A percentile compares a stretch with the other conserved stretches of the same genome.
Evolutionary conservation across 192 early-diverging fungal genomes (phyloP).

Genomic region (Phlyctochytrium arcticum): DNA sequence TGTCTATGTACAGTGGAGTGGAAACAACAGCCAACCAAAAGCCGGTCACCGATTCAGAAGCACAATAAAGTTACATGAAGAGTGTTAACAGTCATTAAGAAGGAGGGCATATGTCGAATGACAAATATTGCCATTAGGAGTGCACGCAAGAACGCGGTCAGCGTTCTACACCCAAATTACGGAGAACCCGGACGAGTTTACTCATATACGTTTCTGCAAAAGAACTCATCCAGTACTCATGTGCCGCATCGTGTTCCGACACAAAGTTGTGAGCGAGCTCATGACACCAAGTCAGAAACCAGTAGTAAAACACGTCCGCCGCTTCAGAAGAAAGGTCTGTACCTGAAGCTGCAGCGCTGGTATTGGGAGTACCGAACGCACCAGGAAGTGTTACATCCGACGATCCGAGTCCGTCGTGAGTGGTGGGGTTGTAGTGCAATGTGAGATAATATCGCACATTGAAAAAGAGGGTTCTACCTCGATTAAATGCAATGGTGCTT

Average conservation of each 20-base stretch:
- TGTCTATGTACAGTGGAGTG: too few species aligned
- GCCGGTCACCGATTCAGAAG: too few species aligned
- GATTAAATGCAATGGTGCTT: slow-evolving; percentile 76
- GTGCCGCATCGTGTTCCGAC: slow-evolving; percentile 59
- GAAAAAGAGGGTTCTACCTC: slow-evolving; percentile 72
- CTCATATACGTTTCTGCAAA: slow-evolving; percentile 58
- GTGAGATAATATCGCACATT: slow-evolving; percentile 74
- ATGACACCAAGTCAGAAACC: slow-evolving; percentile 83
- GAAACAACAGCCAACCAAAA: too few species aligned
- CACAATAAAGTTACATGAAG: too few species aligned
- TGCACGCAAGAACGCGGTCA: too few species aligned
- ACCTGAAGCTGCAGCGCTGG: too few species aligned
- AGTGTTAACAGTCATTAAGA: too few species aligned
- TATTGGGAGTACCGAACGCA: neutral
- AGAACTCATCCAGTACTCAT: slow-evolving; percentile 78
- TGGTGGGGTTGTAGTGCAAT: slow-evolving; percentile 49
- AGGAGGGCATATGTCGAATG: too few species aligned
- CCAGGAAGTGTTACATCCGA: slow-evolving; percentile 13
- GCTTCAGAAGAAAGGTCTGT: slow-evolving; percentile 7
- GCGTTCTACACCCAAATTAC: slow-evolving; percentile 1
- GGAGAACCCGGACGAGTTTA: neutral
- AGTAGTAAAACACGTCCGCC: slow-evolving; percentile 56
- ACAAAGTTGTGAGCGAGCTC: slow-evolving; percentile 81
- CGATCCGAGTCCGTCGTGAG: neutral
- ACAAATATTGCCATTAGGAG: too few species aligned